Evolutionary conservation across 2,329 filamentous ascomycete species (phyloP).

Genomic region (Neonectria ditissima): DNA sequence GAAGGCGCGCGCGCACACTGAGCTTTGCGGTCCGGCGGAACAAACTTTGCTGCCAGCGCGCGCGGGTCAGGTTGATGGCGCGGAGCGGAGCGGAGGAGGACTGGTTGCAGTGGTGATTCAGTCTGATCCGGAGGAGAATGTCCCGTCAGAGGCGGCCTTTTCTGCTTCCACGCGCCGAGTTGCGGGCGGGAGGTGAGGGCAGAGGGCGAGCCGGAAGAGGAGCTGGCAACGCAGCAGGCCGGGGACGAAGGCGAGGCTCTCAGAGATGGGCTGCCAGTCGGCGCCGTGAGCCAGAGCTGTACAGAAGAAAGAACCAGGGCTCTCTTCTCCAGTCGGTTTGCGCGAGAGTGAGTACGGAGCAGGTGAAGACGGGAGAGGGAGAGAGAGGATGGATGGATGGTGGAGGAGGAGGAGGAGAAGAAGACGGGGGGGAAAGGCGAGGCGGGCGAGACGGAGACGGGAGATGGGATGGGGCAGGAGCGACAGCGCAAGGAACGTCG

Average conservation of each 20-base stretch:
- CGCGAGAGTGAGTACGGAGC: constrained; percentile 6
- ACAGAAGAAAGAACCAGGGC: not conserved
- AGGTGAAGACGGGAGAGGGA: constrained; percentile 1
- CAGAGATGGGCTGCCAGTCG: constrained; percentile 1
- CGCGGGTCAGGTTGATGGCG: not conserved
- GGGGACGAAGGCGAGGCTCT: constrained; percentile 2
- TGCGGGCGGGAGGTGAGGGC: constrained; percentile 8
- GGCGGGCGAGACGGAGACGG: constrained; percentile 20
- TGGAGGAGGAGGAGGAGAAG: constrained; percentile 15
- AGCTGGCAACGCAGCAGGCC: constrained; percentile 18
- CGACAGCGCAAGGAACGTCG: constrained; percentile 1
- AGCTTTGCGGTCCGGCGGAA: constrained; percentile 35
- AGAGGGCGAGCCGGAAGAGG: constrained; percentile 13
- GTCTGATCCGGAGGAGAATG: not conserved
- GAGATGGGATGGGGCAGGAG: constrained; percentile 11
- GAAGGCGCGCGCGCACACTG: constrained; percentile 37
- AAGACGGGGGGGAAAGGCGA: constrained; percentile 21
- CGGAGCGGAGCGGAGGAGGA: not conserved
- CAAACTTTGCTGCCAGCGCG: constrained; percentile 8
- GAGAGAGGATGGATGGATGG: not conserved
- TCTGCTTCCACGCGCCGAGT: not conserved
- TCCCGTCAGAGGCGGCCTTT: no score
- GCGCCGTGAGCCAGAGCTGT: constrained; percentile 13
- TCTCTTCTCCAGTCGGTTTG: not conserved
- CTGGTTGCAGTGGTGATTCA: not conserved